Percentiles rank a stretch among this genome's conserved stretches.
Evolutionary conservation across 345 rosid species (phyloP).

Genomic region (Eucalyptus pauciflora): DNA sequence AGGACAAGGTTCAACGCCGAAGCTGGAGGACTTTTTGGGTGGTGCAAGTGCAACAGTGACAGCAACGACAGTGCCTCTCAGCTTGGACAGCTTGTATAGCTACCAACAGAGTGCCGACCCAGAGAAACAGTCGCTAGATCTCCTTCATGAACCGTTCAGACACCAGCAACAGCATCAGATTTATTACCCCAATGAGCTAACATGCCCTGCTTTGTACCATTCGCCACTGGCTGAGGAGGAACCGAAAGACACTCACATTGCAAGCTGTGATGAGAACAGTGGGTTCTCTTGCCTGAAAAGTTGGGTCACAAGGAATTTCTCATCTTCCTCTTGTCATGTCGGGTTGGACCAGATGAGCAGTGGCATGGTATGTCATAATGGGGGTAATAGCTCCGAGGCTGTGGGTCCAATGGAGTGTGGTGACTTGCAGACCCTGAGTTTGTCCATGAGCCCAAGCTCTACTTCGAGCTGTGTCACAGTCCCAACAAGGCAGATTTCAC

Average conservation of each 20-base stretch:
- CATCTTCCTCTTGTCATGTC: background rate
- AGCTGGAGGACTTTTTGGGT: conserved; percentile 69
- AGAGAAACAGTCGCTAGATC: background rate
- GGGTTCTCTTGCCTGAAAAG: background rate
- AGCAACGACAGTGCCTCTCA: background rate
- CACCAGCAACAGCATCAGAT: background rate
- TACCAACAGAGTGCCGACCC: background rate
- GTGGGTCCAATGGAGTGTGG: conserved; percentile 7
- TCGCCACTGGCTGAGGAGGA: background rate
- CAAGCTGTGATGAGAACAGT: background rate
- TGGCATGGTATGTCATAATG: background rate
- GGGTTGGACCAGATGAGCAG: background rate
- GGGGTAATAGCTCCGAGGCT: background rate
- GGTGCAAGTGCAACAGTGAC: conserved; percentile 14
- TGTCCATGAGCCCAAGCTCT: conserved; percentile 47
- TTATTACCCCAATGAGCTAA: background rate
- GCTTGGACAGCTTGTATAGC: conserved; percentile 8
- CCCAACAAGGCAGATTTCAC: conserved; percentile 12
- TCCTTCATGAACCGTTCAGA: background rate
- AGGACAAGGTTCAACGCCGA: conserved; percentile 41
- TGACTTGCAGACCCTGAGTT: conserved; percentile 25
- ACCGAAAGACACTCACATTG: background rate
- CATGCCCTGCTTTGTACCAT: background rate
- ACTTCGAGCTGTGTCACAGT: conserved; percentile 32
- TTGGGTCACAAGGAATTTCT: background rate